These are phyloP conservation scores for Nothopassalora personata DNA, from an alignment of 2,329 filamentous ascomycete genomes.

Conservation along the genomic window DNA sequence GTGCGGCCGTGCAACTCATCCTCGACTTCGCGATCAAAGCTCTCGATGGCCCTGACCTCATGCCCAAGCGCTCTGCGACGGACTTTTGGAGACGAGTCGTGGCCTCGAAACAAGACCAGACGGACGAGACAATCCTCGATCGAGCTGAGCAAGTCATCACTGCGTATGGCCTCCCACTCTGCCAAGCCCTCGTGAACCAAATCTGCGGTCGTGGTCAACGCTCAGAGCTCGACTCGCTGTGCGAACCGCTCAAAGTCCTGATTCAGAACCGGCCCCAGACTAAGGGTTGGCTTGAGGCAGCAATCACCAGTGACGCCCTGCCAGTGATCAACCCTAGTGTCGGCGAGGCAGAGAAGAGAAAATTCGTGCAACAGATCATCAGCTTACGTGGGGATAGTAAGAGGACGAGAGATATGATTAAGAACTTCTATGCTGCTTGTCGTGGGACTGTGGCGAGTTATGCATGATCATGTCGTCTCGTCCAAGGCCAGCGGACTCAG, in stretches of 20 bases:
- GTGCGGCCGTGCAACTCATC: constrained; percentile 37
- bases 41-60: constrained; percentile 63
- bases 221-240: constrained; percentile 66
- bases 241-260: constrained; percentile 66
- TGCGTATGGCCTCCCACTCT: constrained; percentile 58
- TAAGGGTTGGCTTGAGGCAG: constrained; percentile 48
- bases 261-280: constrained; percentile 26
- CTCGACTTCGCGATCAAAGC: constrained; percentile 68
- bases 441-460: constrained; percentile 41
- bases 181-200: constrained; percentile 57
- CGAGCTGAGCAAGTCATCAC: constrained; percentile 41
- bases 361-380: constrained; percentile 63
- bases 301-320: constrained; percentile 51
- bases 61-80: constrained; percentile 68
- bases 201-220: constrained; percentile 63
- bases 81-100: constrained; percentile 65
- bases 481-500: neutral
- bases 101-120: constrained; percentile 38
- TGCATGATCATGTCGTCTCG: neutral
- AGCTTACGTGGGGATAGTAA: constrained; percentile 57
- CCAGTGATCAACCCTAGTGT: constrained; percentile 52
- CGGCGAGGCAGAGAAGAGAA: constrained; percentile 52
- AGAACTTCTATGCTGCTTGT: constrained; percentile 68
- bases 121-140: constrained; percentile 16
- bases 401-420: constrained; percentile 61